phyloP scores from a whole-genome alignment of 352 stramenopile genomes.

The Hyaloperonospora brassicae region DNA sequence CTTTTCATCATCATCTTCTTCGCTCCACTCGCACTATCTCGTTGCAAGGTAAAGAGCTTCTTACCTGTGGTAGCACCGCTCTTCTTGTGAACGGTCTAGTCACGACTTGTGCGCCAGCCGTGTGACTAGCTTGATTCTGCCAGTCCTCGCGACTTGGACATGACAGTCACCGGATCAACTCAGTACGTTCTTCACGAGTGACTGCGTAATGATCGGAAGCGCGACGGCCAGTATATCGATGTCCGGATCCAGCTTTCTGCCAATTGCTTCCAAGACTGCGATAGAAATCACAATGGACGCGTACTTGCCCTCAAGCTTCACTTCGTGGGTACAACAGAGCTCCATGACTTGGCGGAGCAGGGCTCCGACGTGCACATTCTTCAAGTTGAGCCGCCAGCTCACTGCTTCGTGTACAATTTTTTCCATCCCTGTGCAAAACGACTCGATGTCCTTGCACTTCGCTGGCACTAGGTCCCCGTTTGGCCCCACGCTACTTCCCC shows the following conservation, averaged over 20 bases:
- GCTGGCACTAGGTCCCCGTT: constrained; percentile 19
- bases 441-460: constrained; percentile 65
- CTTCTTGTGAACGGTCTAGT: no score
- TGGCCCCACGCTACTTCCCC: constrained; percentile 23
- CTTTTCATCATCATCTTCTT: constrained; percentile 1
- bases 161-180: constrained; percentile 12
- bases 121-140: no score
- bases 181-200: constrained; percentile 76
- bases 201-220: constrained; percentile 89
- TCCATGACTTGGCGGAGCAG: constrained; percentile 76
- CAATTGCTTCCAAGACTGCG: constrained; percentile 90
- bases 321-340: constrained; percentile 87
- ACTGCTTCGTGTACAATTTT: constrained; percentile 60
- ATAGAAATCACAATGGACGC: constrained; percentile 92
- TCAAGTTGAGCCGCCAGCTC: constrained; percentile 51
- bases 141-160: not conserved
- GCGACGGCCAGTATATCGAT: constrained; percentile 86
- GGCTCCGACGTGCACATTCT: constrained; percentile 70
- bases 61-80: no score
- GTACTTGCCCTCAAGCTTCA: constrained; percentile 92
- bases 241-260: constrained; percentile 84
- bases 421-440: constrained; percentile 68
- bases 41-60: no score
- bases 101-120: no score
- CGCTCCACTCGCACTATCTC: constrained; percentile 1